These are phyloP conservation scores for Microbotryum intermedium DNA, from an alignment of 1,284 basidiomycete species.

Conservation along the genomic window DNA sequence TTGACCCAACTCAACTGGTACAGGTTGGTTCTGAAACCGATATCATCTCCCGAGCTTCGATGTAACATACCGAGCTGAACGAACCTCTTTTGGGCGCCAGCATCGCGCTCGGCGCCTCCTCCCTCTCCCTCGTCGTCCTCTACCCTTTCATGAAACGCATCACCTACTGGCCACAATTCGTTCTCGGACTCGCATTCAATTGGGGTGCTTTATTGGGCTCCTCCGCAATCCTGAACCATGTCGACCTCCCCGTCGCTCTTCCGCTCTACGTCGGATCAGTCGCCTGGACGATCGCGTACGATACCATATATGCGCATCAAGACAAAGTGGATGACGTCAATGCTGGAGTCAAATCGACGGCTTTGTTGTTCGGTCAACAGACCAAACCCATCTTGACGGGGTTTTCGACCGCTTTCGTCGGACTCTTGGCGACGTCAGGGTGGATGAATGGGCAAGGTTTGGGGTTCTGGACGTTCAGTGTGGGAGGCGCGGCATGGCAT, in stretches of 20 bases:
- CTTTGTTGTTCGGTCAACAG: conserved; percentile 71
- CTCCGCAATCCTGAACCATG: conserved; percentile 78
- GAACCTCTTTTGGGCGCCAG: conserved; percentile 43
- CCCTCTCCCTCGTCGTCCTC: conserved; percentile 71
- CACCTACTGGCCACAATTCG: conserved; percentile 93
- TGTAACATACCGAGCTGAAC: background rate
- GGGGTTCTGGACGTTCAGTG: conserved; percentile 66
- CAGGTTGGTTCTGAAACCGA: conserved; percentile 51
- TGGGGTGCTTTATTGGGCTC: conserved; percentile 96
- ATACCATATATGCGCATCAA: conserved; percentile 97
- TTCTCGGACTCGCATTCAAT: conserved; percentile 88
- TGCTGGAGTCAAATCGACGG: conserved; percentile 88
- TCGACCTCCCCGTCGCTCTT: conserved; percentile 72
- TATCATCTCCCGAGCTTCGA: background rate
- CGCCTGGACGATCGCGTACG: conserved; percentile 92
- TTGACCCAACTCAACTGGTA: conserved; percentile 90
- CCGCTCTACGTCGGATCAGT: conserved; percentile 86
- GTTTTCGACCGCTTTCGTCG: conserved; percentile 66
- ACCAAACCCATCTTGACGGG: conserved; percentile 67
- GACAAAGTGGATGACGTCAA: conserved; percentile 87
- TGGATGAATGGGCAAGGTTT: conserved; percentile 64
- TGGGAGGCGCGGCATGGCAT: conserved; percentile 64
- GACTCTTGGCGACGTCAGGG: conserved; percentile 68
- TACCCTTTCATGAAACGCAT: conserved; percentile 98
- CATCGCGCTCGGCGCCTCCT: conserved; percentile 83